Conservation (phyloP, 169 alveolate genomes). For the Plasmodium gallinaceum region DNA sequence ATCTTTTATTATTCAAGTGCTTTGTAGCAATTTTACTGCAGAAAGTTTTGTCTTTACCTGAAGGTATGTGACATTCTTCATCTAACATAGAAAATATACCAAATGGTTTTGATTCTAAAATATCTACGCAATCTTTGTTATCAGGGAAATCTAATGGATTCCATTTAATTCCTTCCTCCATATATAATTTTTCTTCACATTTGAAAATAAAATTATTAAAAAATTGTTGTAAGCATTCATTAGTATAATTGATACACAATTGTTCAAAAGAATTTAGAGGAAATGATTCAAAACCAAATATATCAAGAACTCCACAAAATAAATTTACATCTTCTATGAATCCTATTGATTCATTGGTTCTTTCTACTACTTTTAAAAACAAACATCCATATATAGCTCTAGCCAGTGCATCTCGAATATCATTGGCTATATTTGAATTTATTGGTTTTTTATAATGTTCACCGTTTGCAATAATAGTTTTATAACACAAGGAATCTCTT, state of each 20-base stretch:
- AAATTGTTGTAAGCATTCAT: slow-evolving; percentile 95
- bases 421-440: slow-evolving; percentile 87
- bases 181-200: slow-evolving; percentile 93
- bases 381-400: slow-evolving; percentile 96
- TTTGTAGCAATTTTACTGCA: slow-evolving; percentile 87
- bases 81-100: slow-evolving; percentile 95
- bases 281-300: slow-evolving; percentile 98
- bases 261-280: slow-evolving; percentile 96
- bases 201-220: slow-evolving; percentile 97
- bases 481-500: slow-evolving; percentile 81
- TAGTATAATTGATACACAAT: slow-evolving; percentile 98
- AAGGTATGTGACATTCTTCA: slow-evolving; percentile 94
- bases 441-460: slow-evolving; percentile 88
- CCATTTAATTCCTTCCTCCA: slow-evolving; percentile 94
- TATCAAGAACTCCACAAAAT: slow-evolving; percentile 96
- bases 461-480: slow-evolving; percentile 84
- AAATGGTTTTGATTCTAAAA: slow-evolving; percentile 89
- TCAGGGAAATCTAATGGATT: slow-evolving; percentile 97
- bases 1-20: slow-evolving; percentile 82
- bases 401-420: slow-evolving; percentile 96
- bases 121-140: slow-evolving; percentile 95
- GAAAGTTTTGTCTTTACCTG: slow-evolving; percentile 91
- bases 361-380: slow-evolving; percentile 95
- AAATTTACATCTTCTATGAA: slow-evolving; percentile 69
- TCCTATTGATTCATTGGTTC: slow-evolving; percentile 94